phyloP scores from a whole-genome alignment of 78 protist genomes.

The Dictyostelium citrinum region DNA sequence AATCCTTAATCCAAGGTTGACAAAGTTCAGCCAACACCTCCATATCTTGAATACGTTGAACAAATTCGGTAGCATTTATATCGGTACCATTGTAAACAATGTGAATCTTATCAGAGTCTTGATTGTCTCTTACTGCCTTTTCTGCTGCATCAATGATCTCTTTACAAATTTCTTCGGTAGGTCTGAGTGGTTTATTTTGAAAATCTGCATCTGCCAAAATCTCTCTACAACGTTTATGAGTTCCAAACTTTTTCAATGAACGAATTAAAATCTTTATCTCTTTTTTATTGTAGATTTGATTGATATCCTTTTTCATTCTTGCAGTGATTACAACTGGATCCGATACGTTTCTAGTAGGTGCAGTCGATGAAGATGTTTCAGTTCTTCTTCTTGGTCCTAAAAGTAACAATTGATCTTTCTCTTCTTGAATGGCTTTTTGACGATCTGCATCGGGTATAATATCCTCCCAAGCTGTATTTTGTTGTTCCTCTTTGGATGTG shows the following conservation, averaged over 20 bases:
- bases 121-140: neutral
- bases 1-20: slow-evolving; percentile 2
- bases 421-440: neutral
- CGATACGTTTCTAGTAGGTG: neutral
- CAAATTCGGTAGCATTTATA: slow-evolving; percentile 74
- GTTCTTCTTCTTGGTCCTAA: slow-evolving; percentile 18
- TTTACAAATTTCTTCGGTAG: slow-evolving; percentile 47
- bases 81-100: slow-evolving; percentile 48
- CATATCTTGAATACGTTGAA: slow-evolving; percentile 77
- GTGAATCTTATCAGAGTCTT: slow-evolving; percentile 41
- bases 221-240: slow-evolving; percentile 14
- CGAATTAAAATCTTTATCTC: slow-evolving; percentile 31
- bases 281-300: slow-evolving; percentile 24
- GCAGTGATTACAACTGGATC: slow-evolving; percentile 13
- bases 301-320: slow-evolving; percentile 30
- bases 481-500: neutral
- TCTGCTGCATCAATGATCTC: slow-evolving; percentile 36
- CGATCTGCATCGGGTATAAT: slow-evolving; percentile 74
- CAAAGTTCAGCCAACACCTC: slow-evolving; percentile 22
- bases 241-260: slow-evolving; percentile 64
- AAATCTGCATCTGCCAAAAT: slow-evolving; percentile 18
- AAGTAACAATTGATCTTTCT: neutral
- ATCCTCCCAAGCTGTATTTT: slow-evolving; percentile 40
- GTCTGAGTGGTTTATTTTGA: neutral
- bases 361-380: neutral